Evolutionary conservation across 148 eudicot species (phyloP).

Genomic region (Dianthus caryophyllus): DNA sequence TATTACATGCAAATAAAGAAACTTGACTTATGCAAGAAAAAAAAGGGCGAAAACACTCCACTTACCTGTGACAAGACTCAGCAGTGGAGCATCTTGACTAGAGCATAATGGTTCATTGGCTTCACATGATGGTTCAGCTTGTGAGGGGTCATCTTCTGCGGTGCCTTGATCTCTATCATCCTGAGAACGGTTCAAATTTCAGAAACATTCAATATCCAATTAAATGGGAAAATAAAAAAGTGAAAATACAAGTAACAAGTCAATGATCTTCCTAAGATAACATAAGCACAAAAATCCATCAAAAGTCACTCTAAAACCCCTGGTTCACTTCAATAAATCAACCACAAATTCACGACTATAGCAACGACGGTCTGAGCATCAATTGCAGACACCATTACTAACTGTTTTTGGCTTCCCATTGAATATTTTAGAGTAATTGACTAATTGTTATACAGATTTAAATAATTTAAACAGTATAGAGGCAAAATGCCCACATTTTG

Average conservation of each 20-base stretch:
- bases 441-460: no score
- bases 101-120: conserved; percentile 14
- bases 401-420: no score
- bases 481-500: no score
- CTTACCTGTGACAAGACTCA: conserved; percentile 16
- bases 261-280: not conserved
- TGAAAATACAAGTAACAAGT: not conserved
- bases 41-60: not conserved
- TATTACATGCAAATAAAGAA: not conserved
- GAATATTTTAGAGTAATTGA: no score
- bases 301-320: not conserved
- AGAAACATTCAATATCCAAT: not conserved
- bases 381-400: not conserved
- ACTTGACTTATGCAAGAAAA: not conserved
- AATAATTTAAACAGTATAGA: no score
- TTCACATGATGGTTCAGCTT: conserved; percentile 13
- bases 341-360: not conserved
- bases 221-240: not conserved
- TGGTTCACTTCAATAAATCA: not conserved
- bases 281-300: not conserved
- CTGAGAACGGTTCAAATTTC: conserved; percentile 11
- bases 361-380: not conserved
- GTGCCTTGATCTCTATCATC: not conserved
- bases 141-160: conserved; percentile 8
- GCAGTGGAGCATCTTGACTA: conserved; percentile 11